Conservation (phyloP, 805 yeast genomes). For the Yarrowia divulgata region DNA sequence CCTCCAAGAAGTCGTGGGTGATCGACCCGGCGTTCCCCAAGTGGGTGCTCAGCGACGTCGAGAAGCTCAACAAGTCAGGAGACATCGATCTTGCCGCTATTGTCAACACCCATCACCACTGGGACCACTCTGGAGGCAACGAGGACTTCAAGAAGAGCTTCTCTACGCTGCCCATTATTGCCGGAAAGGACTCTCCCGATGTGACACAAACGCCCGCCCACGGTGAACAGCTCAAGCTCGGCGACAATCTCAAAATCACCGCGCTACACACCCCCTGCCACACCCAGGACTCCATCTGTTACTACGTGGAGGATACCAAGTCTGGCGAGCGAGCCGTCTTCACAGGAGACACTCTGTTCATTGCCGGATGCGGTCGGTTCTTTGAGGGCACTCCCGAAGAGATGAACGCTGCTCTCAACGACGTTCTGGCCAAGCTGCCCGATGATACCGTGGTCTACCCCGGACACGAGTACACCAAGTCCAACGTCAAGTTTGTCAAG, state of each 20-base stretch:
- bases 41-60: slow-evolving; percentile 63
- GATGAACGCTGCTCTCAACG: slow-evolving; percentile 76
- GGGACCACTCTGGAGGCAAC: slow-evolving; percentile 94
- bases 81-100: slow-evolving; percentile 69
- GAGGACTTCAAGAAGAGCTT: slow-evolving; percentile 48
- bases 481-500: slow-evolving; percentile 80
- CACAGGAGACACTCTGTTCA: slow-evolving; percentile 95
- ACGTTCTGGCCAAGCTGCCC: slow-evolving; percentile 66
- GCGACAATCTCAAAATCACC: slow-evolving; percentile 67
- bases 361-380: slow-evolving; percentile 95
- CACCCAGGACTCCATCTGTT: slow-evolving; percentile 95
- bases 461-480: slow-evolving; percentile 94
- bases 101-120: slow-evolving; percentile 95
- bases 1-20: slow-evolving; percentile 73
- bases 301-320: slow-evolving; percentile 68
- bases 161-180: slow-evolving; percentile 70
- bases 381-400: slow-evolving; percentile 88
- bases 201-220: slow-evolving; percentile 77
- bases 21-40: slow-evolving; percentile 92
- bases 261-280: slow-evolving; percentile 98
- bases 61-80: slow-evolving; percentile 49
- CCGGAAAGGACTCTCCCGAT: slow-evolving; percentile 80
- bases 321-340: slow-evolving; percentile 75
- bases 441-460: slow-evolving; percentile 78
- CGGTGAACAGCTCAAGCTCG: slow-evolving; percentile 66